Evolutionary conservation across 2,329 filamentous ascomycete genomes (phyloP).

Genomic region (Colletotrichum costaricense): DNA sequence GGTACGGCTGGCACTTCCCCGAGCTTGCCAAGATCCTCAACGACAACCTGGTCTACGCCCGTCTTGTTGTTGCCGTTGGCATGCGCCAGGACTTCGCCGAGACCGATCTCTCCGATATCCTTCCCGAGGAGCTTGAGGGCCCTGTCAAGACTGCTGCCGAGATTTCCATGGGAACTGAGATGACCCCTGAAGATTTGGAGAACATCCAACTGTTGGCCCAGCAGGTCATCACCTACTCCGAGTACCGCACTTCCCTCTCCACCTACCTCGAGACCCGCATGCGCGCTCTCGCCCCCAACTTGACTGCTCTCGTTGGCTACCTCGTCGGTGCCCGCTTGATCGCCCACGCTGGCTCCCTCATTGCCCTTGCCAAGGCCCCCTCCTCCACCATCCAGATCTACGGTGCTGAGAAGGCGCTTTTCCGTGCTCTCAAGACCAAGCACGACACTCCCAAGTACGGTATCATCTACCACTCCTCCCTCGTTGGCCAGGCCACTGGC

Average conservation of each 20-base stretch:
- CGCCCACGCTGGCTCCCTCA: constrained; percentile 91
- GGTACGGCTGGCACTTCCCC: constrained; percentile 99
- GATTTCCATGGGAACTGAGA: constrained; percentile 98
- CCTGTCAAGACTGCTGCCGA: constrained; percentile 95
- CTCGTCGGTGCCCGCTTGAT: constrained; percentile 95
- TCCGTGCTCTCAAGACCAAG: constrained; percentile 98
- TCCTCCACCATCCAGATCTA: constrained; percentile 98
- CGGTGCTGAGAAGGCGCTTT: constrained; percentile 97
- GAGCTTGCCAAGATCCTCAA: constrained; percentile 97
- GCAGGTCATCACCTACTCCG: constrained; percentile 91
- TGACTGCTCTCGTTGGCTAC: constrained; percentile 92
- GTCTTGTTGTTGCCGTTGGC: constrained; percentile 88
- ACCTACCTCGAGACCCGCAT: constrained; percentile 93
- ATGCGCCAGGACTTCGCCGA: constrained; percentile 84
- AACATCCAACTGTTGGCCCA: constrained; percentile 93
- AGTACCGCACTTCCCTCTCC: constrained; percentile 89
- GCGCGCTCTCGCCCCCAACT: constrained; percentile 95
- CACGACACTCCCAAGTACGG: constrained; percentile 99
- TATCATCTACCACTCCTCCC: constrained; percentile 90
- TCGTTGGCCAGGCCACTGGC: constrained; percentile 96
- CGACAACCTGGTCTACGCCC: constrained; percentile 95
- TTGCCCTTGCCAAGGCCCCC: constrained; percentile 94
- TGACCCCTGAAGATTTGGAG: constrained; percentile 89
- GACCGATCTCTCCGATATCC: constrained; percentile 86
- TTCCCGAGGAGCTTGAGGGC: constrained; percentile 94